Evolutionary conservation across 2,329 filamentous ascomycete species (phyloP), one percentile per base, ranked within the genome.

Genomic region (Diplodia mutila): DNA sequence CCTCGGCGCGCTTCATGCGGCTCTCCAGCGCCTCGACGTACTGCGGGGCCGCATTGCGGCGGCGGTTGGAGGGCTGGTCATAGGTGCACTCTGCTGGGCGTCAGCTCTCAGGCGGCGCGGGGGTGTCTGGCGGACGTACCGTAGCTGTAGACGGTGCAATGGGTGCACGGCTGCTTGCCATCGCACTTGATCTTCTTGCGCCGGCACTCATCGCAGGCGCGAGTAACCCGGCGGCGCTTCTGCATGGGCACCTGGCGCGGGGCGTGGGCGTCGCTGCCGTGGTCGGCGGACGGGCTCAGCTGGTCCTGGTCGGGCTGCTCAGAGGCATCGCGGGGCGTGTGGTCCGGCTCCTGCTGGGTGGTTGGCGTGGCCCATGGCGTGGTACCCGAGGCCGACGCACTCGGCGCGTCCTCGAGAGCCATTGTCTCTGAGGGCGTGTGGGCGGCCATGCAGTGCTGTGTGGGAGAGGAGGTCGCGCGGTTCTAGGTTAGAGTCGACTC

Each of bases 111-210:
- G 34, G 49, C 34, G 65, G 29, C 42, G 42, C 34, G n/a, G 61
- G 49, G 14, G 14, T 6, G 64, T 14, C 18, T 34, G 21, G 42
- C n/a, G 29, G 42, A 51, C 76, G 57, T 72, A 97, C 95, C 94
- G 84, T 99, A 99, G 78, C 93, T 97, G 80, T 99, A 99, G 61
- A 98, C 93, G 12, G 94, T 97, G 79, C 95, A 99, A 80, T 98
- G 95, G 0, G 94, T 97, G 72, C 84, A 86, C 8, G 84, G 84
- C 74, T 85, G 83, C 73, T 83, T 84, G 69, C 83, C 83, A 70
- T 85, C 83, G 73, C 84, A 86, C 72, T 85, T 85, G 72, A 85
- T 85, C 74, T 86, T 86, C 75, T 85, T 85, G 49, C 76, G 75
- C 53, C 76, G 73, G 71, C 78, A 79, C 69, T 80, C 76, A 66